Base-by-base conservation (phyloP, 805 yeast species). In the Schizosaccharomyces octosporus region DNA sequence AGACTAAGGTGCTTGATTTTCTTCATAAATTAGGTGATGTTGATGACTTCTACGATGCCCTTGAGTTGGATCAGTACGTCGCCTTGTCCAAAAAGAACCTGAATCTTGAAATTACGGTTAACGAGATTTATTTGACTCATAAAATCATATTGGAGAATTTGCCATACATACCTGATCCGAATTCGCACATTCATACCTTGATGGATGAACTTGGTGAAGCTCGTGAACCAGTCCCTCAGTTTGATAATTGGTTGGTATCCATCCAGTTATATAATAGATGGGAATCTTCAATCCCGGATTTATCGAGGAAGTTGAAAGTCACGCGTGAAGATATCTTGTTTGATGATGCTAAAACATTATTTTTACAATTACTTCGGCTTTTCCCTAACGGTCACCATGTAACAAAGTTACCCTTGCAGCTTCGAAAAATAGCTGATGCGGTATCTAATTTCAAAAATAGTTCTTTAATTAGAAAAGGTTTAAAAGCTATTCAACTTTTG, bases 61-160 rank as follows among this genome's bases (percentile, higher is more conserved):
- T 72, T 24, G 74, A 72, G 61, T 67, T 72, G 65, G 75, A 72
- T 63, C 73, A 71, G 64, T 73, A 71, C 62, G 69, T 71, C 24
- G 73, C 75, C 0, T 64, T 72, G 55, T 69, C 73, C 29, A 66
- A 70, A 62, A 67, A 66, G 43, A 73, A 71, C 41, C 65, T 71
- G 4, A 45, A 54, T 19, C 64, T 73, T 42, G 69, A 68, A 42
- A 70, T 72, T 58, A 66, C 72, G 2, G 64, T 69, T 48, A 69
- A 70, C 58, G 75, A 72, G 61, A 65, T 70, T 24, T 68, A 66
- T 61, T 67, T 69, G 32, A 70, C 72, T 69, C 74, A 73, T 63
- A 64, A 65, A 1, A 63, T 73, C n/a, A 63, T 73, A 36, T 68
- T 64, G 51, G 71, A 72, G 64, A 70, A 72, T 64, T 43, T 55